Base-by-base conservation (phyloP, 495 filamentous ascomycete species). In the Sporormia fimetaria region DNA sequence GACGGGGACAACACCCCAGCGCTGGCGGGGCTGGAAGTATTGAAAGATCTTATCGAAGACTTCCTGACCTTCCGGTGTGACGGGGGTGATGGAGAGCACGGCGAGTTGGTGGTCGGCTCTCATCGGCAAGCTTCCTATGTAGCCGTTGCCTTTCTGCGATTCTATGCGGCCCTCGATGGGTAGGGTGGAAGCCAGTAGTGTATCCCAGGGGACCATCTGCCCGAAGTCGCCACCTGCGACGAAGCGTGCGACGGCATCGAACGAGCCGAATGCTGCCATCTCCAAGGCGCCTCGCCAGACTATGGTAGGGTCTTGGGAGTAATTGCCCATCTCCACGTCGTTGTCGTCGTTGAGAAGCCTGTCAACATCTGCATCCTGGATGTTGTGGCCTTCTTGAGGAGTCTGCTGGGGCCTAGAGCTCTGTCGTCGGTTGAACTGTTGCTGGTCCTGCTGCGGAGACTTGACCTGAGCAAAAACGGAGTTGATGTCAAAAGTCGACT, bases 351-450 rank as follows among this genome's bases (percentile, higher is more conserved):
- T 76, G 3, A 98, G 70, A 32, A 98, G 63, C 35, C 82, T 73
- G 59, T 98, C 90, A 28, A 98, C 86, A 44, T 98, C 90, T 11
- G 84, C 74, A 59, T 98, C 90, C 11, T 72, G 73, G 11, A n/a
- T n/a, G 37, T 57, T 55, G 6, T 67, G 64, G 3, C 67, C 72
- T 48, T 82, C 60, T 42, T 68, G 63, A 48, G 32, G 62, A 35
- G 59, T 47, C 57, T 63, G 3, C 58, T 60, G 15, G 62, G 64
- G 12, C 62, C 61, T 9, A 58, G 60, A 39, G 73, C 70, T 40
- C 25, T 47, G 45, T 60, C 66, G 67, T 28, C 68, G 67, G n/a
- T 61, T 66, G 6, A 68, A 56, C 11, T 66, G 62, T 36, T 52
- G 49, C 29, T 55, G 49, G 10, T 64, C 65, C 9, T 58, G 50